Evolutionary conservation across 2,329 filamentous ascomycete species (phyloP), one percentile per base, ranked within the genome.

Genomic region (Xylariomycetidae sp.): DNA sequence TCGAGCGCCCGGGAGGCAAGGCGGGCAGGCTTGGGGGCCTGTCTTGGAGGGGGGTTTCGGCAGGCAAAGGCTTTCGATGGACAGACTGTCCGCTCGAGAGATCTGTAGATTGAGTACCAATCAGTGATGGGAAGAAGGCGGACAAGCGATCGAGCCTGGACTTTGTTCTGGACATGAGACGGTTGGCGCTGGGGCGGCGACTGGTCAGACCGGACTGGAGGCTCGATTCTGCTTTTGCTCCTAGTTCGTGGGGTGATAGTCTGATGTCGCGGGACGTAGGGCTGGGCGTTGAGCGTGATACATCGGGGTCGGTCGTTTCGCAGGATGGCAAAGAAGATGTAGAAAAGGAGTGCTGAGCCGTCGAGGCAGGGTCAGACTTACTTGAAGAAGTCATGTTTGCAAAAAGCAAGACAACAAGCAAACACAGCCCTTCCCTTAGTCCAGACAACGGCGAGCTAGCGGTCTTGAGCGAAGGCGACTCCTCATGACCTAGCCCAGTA

Each of bases 81-180:
- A 45, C 31, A 15, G 29, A 25, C 16, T 34, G 32, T 16, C 31
- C 42, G 7, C 42, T 16, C 12, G 43, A 20, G 25, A 32, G 41
- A 28, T 54, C 51, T 57, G 42, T 38, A 30, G 37, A 31, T 14
- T 44, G 39, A 34, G 39, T 34, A 27, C 36, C 44, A 34, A 50
- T 58, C 41, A 58, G 55, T 43, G 51, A 53, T 18, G 53, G 52
- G 28, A 56, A 52, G 46, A 57, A 52, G 19, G 50, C 46, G 16
- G 53, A 57, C 32, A 54, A 38, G 37, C 53, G 51, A 22, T 45
- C 40, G 14, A 56, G 42, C 39, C 37, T 51, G 27, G 53, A 50
- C 30, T 42, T 49, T 31, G 42, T 33, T 35, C 41, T 48, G 28
- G 36, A 41, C 36, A 41, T 43, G 18, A 23, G 26, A 25, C 28